These are phyloP conservation scores for Stemphylium beticola DNA, from an alignment of 2,329 filamentous ascomycete genomes.

Conservation along the genomic window DNA sequence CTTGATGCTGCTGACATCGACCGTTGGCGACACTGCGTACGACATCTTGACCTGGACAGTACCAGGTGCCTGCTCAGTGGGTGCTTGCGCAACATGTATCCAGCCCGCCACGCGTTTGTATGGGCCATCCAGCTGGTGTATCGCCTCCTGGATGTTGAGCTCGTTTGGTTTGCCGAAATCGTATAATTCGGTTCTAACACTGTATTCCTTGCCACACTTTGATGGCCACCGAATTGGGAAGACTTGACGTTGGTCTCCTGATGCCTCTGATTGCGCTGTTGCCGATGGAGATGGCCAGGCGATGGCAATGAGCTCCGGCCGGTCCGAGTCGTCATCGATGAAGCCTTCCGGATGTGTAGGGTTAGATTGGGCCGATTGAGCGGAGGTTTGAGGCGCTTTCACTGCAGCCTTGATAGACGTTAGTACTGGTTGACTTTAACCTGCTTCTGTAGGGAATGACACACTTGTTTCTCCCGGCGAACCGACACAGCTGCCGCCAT, in stretches of 20 bases:
- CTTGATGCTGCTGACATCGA: conserved; percentile 39
- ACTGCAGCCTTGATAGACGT: conserved; percentile 8
- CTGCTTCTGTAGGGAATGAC: not conserved
- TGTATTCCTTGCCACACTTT: conserved; percentile 44
- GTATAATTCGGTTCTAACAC: conserved; percentile 38
- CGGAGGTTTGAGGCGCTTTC: conserved; percentile 7
- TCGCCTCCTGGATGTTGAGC: conserved; percentile 36
- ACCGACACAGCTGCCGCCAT: conserved; percentile 24
- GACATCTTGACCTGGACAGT: conserved; percentile 47
- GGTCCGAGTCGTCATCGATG: conserved; percentile 21
- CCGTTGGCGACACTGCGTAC: conserved; percentile 46
- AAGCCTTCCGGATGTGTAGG: conserved; percentile 18
- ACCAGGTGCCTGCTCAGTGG: conserved; percentile 40
- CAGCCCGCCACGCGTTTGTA: conserved; percentile 48
- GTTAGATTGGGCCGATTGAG: conserved; percentile 20
- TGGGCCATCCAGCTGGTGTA: conserved; percentile 40
- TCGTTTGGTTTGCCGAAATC: conserved; percentile 32
- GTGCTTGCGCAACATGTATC: conserved; percentile 47
- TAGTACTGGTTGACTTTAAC: not conserved
- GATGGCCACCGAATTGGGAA: conserved; percentile 47
- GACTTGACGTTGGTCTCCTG: conserved; percentile 20
- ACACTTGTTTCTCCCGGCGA: conserved; percentile 28
- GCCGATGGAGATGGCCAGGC: conserved; percentile 24
- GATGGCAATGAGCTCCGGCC: conserved; percentile 17
- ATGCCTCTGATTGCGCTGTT: conserved; percentile 7